Base-by-base conservation (phyloP, 192 early-diverging fungal genomes). In the Backusella tuberculispora region DNA sequence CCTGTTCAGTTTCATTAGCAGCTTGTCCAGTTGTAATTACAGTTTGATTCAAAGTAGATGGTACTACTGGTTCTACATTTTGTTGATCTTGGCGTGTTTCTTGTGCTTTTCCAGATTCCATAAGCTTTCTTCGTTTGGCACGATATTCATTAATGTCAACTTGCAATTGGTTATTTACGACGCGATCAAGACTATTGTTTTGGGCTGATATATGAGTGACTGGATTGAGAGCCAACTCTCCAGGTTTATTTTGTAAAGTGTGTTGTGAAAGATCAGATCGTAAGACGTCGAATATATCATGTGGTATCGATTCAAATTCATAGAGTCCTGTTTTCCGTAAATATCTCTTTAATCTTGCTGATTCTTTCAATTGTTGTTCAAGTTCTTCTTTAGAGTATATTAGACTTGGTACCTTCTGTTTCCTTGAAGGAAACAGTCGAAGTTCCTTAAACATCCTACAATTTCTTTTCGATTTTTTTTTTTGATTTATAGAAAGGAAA, bases 241-340 rank as follows among this genome's bases (percentile, higher is more conserved):
- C 53, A 1, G 21, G 21, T 10, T 26, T 26, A 4, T 60, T 24
- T 60, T 60, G 53, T 26, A 60, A 26, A 26, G 53, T 4, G 26
- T 19, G 53, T n/a, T 60, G 53, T 26, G 53, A 13, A 19, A 26
- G 12, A 12, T 60, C 53, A 24, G 21, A 26, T 60, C 26, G 21
- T 4, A 60, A 24, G 13, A 60, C 21, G 26, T 60, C 53, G n/a
- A 60, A 60, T 2, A 26, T 24, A 60, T 60, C 21, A 8, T 60
- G 53, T 60, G 53, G 53, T 60, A 60, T 60, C 8, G 53, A 60
- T 60, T 60, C 53, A 26, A 60, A 1, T 60, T 60, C 9, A 26
- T 26, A 60, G 3, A 24, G 53, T 24, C 10, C 21, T 60, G 53
- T 12, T 12, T 60, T 24, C 24, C 5, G 21, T 12, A 60, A 26